A percentile compares a stretch with the other conserved stretches of the same genome.
phyloP scores from a whole-genome alignment of 192 early-diverging fungal species.

The Polychytrium aggregatum region DNA sequence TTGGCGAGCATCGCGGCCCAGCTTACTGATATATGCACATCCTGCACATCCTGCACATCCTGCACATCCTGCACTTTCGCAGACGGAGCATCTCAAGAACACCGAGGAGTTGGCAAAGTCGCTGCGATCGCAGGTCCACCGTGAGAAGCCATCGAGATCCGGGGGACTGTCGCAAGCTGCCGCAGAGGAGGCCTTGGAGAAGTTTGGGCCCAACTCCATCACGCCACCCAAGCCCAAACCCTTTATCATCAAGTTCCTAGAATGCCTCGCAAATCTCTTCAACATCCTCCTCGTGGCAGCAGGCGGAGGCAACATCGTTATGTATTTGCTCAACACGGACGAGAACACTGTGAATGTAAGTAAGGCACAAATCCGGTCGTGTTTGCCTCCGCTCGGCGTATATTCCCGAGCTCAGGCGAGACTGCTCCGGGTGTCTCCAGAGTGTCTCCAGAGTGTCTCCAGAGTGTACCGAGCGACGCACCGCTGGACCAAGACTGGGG shows the following conservation, averaged over 20 bases:
- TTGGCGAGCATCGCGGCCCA: too few species aligned
- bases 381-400: too few species aligned
- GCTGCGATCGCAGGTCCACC: conserved; percentile 11
- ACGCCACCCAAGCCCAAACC: conserved; percentile 64
- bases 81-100: too few species aligned
- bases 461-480: too few species aligned
- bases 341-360: conserved; percentile 71
- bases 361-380: neutral
- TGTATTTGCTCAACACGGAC: conserved; percentile 59
- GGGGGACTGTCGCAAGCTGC: conserved; percentile 13
- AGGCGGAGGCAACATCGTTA: conserved; percentile 65
- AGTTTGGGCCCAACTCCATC: conserved; percentile 50
- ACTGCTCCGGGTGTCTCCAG: too few species aligned
- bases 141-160: conserved; percentile 15
- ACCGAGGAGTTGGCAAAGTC: conserved; percentile 1
- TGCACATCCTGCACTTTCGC: conserved; percentile 32
- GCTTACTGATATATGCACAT: too few species aligned
- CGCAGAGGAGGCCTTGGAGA: conserved; percentile 5
- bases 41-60: neutral
- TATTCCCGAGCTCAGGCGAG: too few species aligned
- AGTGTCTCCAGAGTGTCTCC: too few species aligned
- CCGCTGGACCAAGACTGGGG: too few species aligned
- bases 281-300: conserved; percentile 78
- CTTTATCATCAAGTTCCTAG: conserved; percentile 56
- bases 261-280: conserved; percentile 71